Base-by-base conservation (phyloP, 352 stramenopile species). In the Peronospora tabacina region DNA sequence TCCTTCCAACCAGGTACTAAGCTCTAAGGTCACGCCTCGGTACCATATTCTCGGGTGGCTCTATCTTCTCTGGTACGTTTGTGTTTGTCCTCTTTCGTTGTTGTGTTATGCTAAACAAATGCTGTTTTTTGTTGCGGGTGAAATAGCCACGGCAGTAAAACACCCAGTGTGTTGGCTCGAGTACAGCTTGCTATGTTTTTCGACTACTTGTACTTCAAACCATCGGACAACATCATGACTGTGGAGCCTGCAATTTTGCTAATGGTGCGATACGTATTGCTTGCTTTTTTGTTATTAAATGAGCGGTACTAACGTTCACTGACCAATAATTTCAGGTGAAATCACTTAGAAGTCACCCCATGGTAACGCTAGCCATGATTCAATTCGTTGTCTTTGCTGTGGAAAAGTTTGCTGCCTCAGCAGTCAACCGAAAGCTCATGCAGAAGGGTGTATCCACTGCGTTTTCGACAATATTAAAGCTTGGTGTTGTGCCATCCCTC, bases 101-200 rank as follows among this genome's bases (percentile, higher is more conserved):
- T 8, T 43, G 17, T 19, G 17, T 19, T 43, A 17, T 30, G 17
- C 37, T 43, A 16, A 41, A n/a, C n/a, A n/a, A 8, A 41, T 17
- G 5, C 22, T 16, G 16, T 3, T 5, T 34, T 24, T 30, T 32
- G 11, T 22, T 6, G 13, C 17, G 11, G 35, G 58, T 0, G 26
- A 11, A 26, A 43, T 35, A 75, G 66, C 15, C 66, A 75, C 39
- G 58, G 52, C 37, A 92, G 80, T 61, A 90, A 90, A 50, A 85
- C 63, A 33, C 75, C 75, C 42, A 76, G 58, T 26, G 70, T 83
- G 13, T 59, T 90, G 16, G 75, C 80, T 20, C 75, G 82, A 36
- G 79, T 87, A 22, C 78, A 90, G 45, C 67, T 90, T 36, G 77
- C 82, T 11, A 93, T 93, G 75, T 93, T 90, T 55, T 90, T 93